phyloP scores from a whole-genome alignment of 495 filamentous ascomycete species.

The Cladorrhinum samala region DNA sequence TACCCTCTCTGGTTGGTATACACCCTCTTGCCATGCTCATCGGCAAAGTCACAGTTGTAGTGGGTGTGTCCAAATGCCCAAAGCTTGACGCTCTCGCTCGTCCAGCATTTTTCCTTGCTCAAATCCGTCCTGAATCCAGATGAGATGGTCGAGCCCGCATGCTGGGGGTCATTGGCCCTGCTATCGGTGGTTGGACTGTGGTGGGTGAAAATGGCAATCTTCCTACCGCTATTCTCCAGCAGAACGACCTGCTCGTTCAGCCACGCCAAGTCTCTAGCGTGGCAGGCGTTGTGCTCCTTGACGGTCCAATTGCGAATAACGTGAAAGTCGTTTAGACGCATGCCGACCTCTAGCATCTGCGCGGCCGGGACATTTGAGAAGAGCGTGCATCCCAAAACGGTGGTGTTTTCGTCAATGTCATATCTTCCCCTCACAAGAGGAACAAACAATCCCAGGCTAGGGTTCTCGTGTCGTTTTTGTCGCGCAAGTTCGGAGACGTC shows the following conservation, averaged over 20 bases:
- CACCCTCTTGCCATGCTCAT: constrained; percentile 14
- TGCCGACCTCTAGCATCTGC: constrained; percentile 20
- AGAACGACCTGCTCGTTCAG: constrained; percentile 45
- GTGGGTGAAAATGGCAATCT: constrained; percentile 48
- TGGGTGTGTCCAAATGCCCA: constrained; percentile 56
- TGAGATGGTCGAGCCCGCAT: constrained; percentile 28
- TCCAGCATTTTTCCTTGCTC: constrained; percentile 35
- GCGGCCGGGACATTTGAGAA: constrained; percentile 32
- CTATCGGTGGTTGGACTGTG: constrained; percentile 39
- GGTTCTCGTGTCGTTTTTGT: constrained; percentile 10
- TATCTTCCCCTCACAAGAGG: constrained; percentile 41
- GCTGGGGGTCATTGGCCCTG: constrained; percentile 34
- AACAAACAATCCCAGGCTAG: constrained; percentile 35
- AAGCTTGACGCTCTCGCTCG: constrained; percentile 32
- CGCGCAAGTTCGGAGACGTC: constrained; percentile 9
- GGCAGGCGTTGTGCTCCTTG: constrained; percentile 35
- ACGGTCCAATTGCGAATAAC: constrained; percentile 43
- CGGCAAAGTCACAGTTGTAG: constrained; percentile 27
- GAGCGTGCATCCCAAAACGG: constrained; percentile 46
- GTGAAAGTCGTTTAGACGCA: constrained; percentile 46
- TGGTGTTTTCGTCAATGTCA: constrained; percentile 27
- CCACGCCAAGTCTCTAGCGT: constrained; percentile 43
- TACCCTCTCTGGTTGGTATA: constrained; percentile 32
- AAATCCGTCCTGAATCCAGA: constrained; percentile 44
- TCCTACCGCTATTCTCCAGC: constrained; percentile 22